Base-by-base conservation (phyloP, 1,139 yeast species). In the Blastobotrys ciferrii region DNA sequence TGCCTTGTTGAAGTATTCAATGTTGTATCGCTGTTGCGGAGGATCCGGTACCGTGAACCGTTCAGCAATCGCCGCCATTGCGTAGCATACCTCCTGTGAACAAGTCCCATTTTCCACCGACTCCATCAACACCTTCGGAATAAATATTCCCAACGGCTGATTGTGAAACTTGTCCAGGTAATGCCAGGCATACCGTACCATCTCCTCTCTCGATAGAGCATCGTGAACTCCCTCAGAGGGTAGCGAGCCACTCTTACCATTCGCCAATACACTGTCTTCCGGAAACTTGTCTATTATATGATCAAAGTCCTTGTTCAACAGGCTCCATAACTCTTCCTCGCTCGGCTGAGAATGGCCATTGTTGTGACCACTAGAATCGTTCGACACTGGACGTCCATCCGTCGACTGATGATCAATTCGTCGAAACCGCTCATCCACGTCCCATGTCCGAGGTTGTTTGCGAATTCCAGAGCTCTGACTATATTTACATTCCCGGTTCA, bases 161-260 rank as follows among this genome's bases (percentile, higher is more conserved):
- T 36, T 36, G 19, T 36, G 40, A 19, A 36, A 36, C 18, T 36
- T 36, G n/a, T 36, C 40, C 40, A 36, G 12, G 18, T 36, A 36
- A n/a, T 36, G 25, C 40, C 40, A 36, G 3, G 40, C 40, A 36
- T 17, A 36, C 5, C n/a, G 6, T 14, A 17, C 3, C 40, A 36
- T 36, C n/a, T 3, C 18, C n/a, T 36, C 40, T 19, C 28, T 12
- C 6, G 40, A 23, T n/a, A 36, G 19, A 33, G 13, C 15, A 33
- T 5, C 9, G 28, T 23, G 5, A 23, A 9, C 28, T 6, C 28
- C 5, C 9, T 23, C 28, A 6, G 28, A 23, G 9, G 28, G 28
- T 23, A 23, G 9, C 9, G 28, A 9, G n/a, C n/a, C n/a, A n/a
- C n/a, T n/a, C n/a, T n/a, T n/a, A n/a, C n/a, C n/a, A 23, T 23